These are phyloP conservation scores for Candida pini DNA, from an alignment of 805 yeast genomes.

Conservation along the genomic window DNA sequence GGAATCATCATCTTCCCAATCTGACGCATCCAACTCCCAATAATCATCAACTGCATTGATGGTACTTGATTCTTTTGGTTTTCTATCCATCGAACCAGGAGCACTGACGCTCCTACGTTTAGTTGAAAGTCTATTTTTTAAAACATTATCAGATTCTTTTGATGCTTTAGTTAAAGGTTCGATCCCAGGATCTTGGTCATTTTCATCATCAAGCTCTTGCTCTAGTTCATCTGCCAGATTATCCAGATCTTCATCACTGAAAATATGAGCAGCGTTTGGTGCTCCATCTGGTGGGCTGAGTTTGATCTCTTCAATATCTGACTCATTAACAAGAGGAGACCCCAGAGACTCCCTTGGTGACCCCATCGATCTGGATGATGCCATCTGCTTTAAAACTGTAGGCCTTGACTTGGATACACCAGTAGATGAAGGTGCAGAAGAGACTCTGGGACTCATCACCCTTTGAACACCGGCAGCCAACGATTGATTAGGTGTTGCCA, in stretches of 20 bases:
- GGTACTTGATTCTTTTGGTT: slow-evolving; percentile 3
- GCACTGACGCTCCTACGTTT: too few species aligned
- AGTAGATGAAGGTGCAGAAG: background rate
- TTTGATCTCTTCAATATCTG: slow-evolving; percentile 17
- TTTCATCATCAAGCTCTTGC: slow-evolving; percentile 13
- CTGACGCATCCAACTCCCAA: slow-evolving; percentile 18
- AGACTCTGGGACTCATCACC: too few species aligned
- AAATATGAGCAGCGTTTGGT: background rate
- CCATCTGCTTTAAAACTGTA: too few species aligned
- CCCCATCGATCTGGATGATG: too few species aligned
- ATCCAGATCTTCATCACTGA: slow-evolving; percentile 20
- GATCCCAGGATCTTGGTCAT: too few species aligned
- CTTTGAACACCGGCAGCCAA: background rate
- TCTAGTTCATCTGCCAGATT: slow-evolving; percentile 21
- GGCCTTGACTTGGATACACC: too few species aligned
- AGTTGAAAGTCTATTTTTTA: too few species aligned
- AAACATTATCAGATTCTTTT: too few species aligned
- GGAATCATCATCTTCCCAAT: slow-evolving; percentile 23
- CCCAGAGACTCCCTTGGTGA: background rate
- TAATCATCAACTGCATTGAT: slow-evolving; percentile 11
- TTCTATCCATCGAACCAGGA: too few species aligned
- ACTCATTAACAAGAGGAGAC: slow-evolving; percentile 4
- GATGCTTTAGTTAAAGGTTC: too few species aligned
- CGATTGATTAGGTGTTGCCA: slow-evolving; percentile 1
- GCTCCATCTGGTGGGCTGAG: background rate